Conservation (phyloP, 495 filamentous ascomycete genomes). For the Neurospora sp. region DNA sequence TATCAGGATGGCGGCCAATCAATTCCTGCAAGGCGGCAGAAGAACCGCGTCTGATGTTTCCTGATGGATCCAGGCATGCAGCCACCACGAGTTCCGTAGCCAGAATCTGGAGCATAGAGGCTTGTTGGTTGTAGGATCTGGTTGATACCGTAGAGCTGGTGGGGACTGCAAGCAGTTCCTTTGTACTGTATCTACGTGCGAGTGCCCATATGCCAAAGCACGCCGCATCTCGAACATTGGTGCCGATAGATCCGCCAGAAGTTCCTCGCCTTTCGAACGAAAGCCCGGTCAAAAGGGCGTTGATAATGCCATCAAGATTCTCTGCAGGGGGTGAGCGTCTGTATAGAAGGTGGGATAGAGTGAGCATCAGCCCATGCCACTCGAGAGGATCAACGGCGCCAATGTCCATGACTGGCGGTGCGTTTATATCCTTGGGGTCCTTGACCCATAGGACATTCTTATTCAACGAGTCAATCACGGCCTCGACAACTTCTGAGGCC, state of each 20-base stretch:
- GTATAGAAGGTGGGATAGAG: constrained; percentile 75
- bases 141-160: constrained; percentile 23
- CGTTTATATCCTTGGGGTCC: constrained; percentile 20
- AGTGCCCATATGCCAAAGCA: constrained; percentile 94
- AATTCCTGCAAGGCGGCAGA: constrained; percentile 93
- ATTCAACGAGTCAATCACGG: constrained; percentile 63
- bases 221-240: constrained; percentile 91
- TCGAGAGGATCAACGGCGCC: constrained; percentile 64
- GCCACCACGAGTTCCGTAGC: constrained; percentile 70
- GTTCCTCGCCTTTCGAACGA: constrained; percentile 77
- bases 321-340: constrained; percentile 58
- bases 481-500: constrained; percentile 76
- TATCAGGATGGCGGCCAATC: constrained; percentile 84
- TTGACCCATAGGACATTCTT: constrained; percentile 62
- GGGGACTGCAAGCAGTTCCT: constrained; percentile 58
- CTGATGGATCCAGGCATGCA: constrained; percentile 78
- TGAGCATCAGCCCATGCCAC: constrained; percentile 90
- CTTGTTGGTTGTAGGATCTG: constrained; percentile 19
- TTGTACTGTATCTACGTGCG: constrained; percentile 75
- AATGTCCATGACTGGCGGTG: constrained; percentile 46
- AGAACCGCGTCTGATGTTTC: constrained; percentile 84
- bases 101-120: constrained; percentile 60
- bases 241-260: constrained; percentile 73
- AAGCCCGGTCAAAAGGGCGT: constrained; percentile 61
- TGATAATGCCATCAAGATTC: constrained; percentile 59